Evolutionary conservation across 208 protist species (phyloP).

Genomic region (Acanthamoeba triangularis): DNA sequence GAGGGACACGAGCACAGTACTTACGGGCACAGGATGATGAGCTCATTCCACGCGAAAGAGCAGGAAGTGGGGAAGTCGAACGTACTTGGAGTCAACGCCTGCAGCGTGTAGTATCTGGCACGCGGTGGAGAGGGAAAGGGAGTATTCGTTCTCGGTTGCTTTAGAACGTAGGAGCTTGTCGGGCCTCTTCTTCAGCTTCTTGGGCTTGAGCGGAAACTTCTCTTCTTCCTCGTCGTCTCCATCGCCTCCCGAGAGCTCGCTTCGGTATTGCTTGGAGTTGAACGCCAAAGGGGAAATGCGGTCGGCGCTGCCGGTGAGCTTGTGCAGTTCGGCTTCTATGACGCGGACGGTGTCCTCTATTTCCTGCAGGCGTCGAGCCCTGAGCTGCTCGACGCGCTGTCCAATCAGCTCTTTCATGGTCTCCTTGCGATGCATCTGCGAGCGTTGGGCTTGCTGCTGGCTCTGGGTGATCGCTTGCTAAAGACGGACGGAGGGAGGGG

Average conservation of each 20-base stretch:
- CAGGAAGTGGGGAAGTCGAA: too few species aligned
- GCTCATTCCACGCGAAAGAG: not conserved
- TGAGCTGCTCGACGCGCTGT: not conserved
- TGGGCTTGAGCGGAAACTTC: not conserved
- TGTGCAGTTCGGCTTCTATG: constrained; percentile 45
- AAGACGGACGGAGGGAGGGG: too few species aligned
- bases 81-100: not conserved
- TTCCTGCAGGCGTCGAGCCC: constrained; percentile 26
- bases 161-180: not conserved
- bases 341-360: constrained; percentile 45
- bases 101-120: constrained; percentile 13
- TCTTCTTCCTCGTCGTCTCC: constrained; percentile 17
- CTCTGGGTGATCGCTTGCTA: constrained; percentile 12
- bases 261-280: not conserved
- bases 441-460: not conserved
- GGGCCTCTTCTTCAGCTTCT: constrained; percentile 48
- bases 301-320: constrained; percentile 35
- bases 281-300: not conserved
- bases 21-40: not conserved
- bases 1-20: not conserved
- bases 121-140: not conserved
- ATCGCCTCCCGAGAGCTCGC: not conserved
- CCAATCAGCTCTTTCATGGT: constrained; percentile 40
- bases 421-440: not conserved
- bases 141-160: constrained; percentile 34